phyloP scores from a whole-genome alignment of 2,329 filamentous ascomycete genomes.

The Aureobasidium zeae region DNA sequence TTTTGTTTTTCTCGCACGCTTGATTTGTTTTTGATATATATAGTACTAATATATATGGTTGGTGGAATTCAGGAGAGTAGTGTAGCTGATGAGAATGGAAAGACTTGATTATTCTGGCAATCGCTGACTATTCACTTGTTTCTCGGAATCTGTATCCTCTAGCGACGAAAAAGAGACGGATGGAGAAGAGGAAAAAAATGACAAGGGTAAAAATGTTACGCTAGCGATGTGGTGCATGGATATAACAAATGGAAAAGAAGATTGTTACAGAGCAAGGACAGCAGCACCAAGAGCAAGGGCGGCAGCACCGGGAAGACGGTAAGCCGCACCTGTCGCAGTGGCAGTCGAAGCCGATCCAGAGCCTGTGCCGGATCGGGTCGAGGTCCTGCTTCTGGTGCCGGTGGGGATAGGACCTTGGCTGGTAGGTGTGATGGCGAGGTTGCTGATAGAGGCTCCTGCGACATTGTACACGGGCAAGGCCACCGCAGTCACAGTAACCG shows the following conservation, averaged over 20 bases:
- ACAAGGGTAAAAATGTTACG: neutral
- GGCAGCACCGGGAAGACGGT: constrained; percentile 10
- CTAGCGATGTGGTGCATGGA: no score
- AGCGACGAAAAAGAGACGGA: no score
- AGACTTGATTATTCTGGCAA: no score
- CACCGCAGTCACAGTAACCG: constrained; percentile 48
- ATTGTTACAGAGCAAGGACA: constrained; percentile 7
- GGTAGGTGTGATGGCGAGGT: constrained; percentile 50
- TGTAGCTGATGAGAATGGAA: no score
- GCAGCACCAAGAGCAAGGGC: constrained; percentile 15
- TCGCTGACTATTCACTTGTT: no score
- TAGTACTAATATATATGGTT: no score
- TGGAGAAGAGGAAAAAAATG: no score
- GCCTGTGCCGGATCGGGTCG: neutral
- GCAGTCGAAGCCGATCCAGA: constrained; percentile 9
- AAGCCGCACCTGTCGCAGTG: constrained; percentile 14
- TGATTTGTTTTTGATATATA: no score
- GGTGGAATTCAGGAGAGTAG: no score
- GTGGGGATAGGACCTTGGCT: constrained; percentile 47
- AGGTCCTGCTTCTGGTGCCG: constrained; percentile 29
- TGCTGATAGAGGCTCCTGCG: constrained; percentile 50
- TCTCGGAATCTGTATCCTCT: no score
- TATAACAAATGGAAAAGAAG: no score
- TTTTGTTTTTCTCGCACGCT: no score
- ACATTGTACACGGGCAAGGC: constrained; percentile 48